Evolutionary conservation across 768 basidiomycete species (phyloP), one percentile per base, ranked within the genome.

Genomic region (Tylopilus vinaceipallidus): DNA sequence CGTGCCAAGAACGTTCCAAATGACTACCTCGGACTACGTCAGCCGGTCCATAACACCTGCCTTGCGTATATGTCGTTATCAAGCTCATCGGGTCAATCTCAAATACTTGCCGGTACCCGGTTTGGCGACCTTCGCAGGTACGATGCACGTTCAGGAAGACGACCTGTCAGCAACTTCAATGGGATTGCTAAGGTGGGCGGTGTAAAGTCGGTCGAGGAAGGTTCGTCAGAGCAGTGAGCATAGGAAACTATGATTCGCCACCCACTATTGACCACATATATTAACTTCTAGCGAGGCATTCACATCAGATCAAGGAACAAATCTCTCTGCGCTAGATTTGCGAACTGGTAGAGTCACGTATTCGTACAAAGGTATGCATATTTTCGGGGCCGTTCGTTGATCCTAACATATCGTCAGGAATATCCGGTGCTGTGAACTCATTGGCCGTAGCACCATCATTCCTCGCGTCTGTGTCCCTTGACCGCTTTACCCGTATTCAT

Each of bases 1-100:
- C 74, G 91, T 48, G 90, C 90, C 10, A 87, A 85, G 66, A 93
- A 94, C 64, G 86, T 89, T 5, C 76, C 82, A n/a, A 87, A 91
- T 56, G 91, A 94, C 58, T 64, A 71, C 39, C 75, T 94, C 5
- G 80, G 79, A 41, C 76, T 94, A 14, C 84, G 91, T 13, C 86
- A 87, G 56, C 89, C 89, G 0, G 79, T 93, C 38, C 81, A 86
- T 30, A 86, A 89, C 49, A 85, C 84, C 0, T 78, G 83, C 13
- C 71, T 94, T 23, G 68, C 81, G 3, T 88, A 82, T 59, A 63
- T 89, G 3, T 66, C 75, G 6, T 61, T 75, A 4, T 71, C 73
- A 54, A 26, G 57, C 11, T 23, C 65, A 53, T n/a, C 65, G 48
- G 47, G 57, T 34, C 65, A 69, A 17, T 73, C 78, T 29, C 78